Conservation (phyloP, 1,139 yeast genomes). For the Barnettozyma hawaiiensis region DNA sequence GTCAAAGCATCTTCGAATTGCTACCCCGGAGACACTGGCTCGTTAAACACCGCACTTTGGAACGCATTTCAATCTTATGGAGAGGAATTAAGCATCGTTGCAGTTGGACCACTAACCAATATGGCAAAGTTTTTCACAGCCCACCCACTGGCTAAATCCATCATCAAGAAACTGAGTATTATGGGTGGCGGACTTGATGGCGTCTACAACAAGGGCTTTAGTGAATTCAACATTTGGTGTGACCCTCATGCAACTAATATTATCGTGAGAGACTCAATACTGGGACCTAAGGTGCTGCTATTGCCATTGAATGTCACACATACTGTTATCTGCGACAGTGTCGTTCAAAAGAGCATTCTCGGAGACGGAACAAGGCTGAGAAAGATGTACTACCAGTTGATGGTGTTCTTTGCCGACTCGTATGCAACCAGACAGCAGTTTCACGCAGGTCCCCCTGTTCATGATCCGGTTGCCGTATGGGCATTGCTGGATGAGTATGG, state of each 20-base stretch:
- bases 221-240: conserved; percentile 75
- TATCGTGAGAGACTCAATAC: conserved; percentile 42
- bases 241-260: conserved; percentile 72
- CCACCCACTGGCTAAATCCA: conserved; percentile 45
- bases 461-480: conserved; percentile 73
- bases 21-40: conserved; percentile 29
- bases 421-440: conserved; percentile 43
- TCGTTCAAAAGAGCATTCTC: conserved; percentile 36
- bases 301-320: conserved; percentile 72
- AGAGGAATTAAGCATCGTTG: conserved; percentile 50
- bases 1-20: conserved; percentile 32
- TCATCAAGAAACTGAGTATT: conserved; percentile 48
- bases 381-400: conserved; percentile 49
- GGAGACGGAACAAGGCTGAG: conserved; percentile 37
- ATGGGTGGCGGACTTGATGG: conserved; percentile 74
- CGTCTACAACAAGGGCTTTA: conserved; percentile 34
- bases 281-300: conserved; percentile 47
- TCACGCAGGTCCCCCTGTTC: conserved; percentile 66
- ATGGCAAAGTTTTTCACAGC: conserved; percentile 46
- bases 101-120: conserved; percentile 75
- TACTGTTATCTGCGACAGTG: conserved; percentile 52
- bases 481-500: conserved; percentile 41
- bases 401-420: conserved; percentile 47
- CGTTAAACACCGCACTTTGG: conserved; percentile 54
- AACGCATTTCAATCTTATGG: conserved; percentile 40